These are phyloP conservation scores for Aspergillus sp. DNA, from an alignment of 2,329 filamentous ascomycete species.

Conservation along the genomic window DNA sequence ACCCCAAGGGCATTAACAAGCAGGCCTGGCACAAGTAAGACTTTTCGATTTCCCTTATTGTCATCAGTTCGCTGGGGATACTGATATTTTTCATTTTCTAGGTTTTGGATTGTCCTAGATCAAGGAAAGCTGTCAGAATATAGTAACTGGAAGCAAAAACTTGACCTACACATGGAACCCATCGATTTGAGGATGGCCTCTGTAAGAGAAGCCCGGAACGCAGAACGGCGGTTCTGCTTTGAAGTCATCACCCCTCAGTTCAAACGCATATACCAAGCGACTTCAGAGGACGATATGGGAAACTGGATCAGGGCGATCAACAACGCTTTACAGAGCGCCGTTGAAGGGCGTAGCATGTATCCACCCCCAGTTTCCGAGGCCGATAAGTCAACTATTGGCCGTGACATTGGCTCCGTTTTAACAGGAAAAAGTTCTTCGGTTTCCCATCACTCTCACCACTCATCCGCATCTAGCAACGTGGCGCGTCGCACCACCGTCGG, in stretches of 20 bases:
- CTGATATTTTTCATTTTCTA: constrained; percentile 36
- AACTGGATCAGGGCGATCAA: constrained; percentile 97
- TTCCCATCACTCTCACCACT: constrained; percentile 53
- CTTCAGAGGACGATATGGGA: constrained; percentile 96
- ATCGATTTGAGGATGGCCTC: constrained; percentile 97
- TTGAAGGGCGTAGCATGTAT: constrained; percentile 71
- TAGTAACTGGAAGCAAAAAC: constrained; percentile 97
- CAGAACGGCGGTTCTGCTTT: constrained; percentile 94
- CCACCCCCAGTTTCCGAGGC: constrained; percentile 45
- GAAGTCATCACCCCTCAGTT: constrained; percentile 97
- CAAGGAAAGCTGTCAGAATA: constrained; percentile 97
- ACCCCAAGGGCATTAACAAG: constrained; percentile 93
- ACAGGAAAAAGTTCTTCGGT: constrained; percentile 80
- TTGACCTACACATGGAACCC: constrained; percentile 96
- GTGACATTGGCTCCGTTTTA: constrained; percentile 88
- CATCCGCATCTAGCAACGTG: constrained; percentile 57
- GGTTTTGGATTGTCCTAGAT: constrained; percentile 98
- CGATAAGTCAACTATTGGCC: constrained; percentile 63
- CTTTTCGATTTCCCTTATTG: background rate
- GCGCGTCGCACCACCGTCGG: constrained; percentile 88
- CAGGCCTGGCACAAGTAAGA: constrained; percentile 97
- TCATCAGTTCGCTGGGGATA: background rate
- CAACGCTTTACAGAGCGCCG: constrained; percentile 92
- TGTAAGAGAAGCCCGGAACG: constrained; percentile 90
- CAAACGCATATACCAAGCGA: constrained; percentile 95